Evolutionary conservation across 2,329 filamentous ascomycete species (phyloP).

Genomic region (Pestalotiopsis sp.): DNA sequence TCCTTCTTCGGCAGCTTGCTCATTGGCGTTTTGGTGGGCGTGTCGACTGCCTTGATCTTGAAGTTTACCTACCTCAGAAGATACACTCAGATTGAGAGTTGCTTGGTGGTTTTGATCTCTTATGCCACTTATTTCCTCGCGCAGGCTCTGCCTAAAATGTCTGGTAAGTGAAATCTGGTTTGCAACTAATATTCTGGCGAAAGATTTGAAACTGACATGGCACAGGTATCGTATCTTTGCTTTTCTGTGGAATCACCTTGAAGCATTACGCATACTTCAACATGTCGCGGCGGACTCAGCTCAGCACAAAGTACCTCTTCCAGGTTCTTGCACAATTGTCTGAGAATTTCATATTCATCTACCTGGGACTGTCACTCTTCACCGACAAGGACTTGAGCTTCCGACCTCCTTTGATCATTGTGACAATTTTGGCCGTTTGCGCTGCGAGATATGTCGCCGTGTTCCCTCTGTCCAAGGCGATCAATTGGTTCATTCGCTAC

Average conservation of each 20-base stretch:
- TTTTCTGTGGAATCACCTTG: constrained; percentile 97
- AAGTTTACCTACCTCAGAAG: constrained; percentile 94
- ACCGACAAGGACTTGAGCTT: constrained; percentile 87
- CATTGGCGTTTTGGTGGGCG: constrained; percentile 85
- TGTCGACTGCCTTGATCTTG: constrained; percentile 82
- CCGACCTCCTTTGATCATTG: constrained; percentile 92
- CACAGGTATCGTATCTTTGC: constrained; percentile 87
- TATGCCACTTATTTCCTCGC: constrained; percentile 99
- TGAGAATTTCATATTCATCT: constrained; percentile 99
- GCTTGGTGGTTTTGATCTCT: constrained; percentile 87
- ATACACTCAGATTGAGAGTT: constrained; percentile 96
- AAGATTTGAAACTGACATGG: constrained; percentile 10
- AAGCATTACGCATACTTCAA: constrained; percentile 99
- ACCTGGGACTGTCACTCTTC: constrained; percentile 91
- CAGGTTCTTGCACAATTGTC: constrained; percentile 92
- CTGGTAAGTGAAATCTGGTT: constrained; percentile 64
- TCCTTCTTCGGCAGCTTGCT: constrained; percentile 94
- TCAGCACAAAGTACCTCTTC: constrained; percentile 98
- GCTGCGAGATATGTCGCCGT: constrained; percentile 91
- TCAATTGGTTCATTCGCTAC: constrained; percentile 93
- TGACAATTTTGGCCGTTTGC: constrained; percentile 90
- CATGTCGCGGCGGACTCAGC: constrained; percentile 96
- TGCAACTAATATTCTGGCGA: not conserved
- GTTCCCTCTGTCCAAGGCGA: constrained; percentile 84
- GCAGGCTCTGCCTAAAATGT: constrained; percentile 85